Base-by-base conservation (phyloP, 805 yeast genomes). In the Nematodospora valgi region DNA sequence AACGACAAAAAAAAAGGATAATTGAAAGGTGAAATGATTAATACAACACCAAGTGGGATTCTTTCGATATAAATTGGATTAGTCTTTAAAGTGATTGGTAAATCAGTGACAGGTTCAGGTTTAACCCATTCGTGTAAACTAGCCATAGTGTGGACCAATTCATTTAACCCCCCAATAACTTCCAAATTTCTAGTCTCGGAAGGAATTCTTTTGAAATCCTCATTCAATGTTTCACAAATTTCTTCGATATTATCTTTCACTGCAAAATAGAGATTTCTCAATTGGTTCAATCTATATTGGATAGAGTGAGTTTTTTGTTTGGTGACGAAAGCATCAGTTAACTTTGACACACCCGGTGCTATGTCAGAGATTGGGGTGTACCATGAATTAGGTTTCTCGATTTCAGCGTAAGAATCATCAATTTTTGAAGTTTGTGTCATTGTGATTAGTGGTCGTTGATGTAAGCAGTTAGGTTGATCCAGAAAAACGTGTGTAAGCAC, bases 11-110 rank as follows among this genome's bases (percentile, higher is more conserved):
- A 40, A 28, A 84, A 54, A 1, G 97, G 95, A 54, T 79, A 86
- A 60, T 86, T 86, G 73, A 82, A 86, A 0, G 95, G 91, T 2
- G 82, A 65, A 32, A 89, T 76, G 32, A 89, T 67, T 39, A 88
- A 68, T 3, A 82, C 82, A 2, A 74, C 71, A 4, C 97, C 98
- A 35, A 62, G 51, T 2, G 73, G 72, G 25, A 62, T 55, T 37
- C 55, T 51, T 43, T 62, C 61, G 54, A 62, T 33, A 49, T 61
- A 56, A 30, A 58, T 47, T 17, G 55, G 57, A 40, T 49, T 44
- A 42, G 60, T 49, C 19, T 40, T 44, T 51, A 62, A 46, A 35
- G 60, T 38, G 37, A 66, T 33, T 1, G 79, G 70, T 22, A 60
- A 37, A 32, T 55, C 60, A 6, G 50, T 43, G 3, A 68, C 68